Base-by-base conservation (phyloP, 345 rosid genomes). In the Streptanthus diversifolius region DNA sequence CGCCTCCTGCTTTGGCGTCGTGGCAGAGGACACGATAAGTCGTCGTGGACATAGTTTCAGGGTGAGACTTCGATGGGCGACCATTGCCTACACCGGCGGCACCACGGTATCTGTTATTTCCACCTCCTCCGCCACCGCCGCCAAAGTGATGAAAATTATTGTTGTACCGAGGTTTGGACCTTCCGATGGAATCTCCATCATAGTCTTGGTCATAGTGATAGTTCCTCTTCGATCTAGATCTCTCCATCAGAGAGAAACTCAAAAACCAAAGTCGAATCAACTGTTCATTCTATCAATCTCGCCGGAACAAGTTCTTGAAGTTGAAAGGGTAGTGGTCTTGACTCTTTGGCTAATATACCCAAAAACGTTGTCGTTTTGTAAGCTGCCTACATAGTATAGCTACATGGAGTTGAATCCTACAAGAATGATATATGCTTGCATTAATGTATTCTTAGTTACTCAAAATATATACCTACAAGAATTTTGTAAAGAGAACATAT, bases 171-270 rank as follows among this genome's bases (percentile, higher is more conserved):
- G 93, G 96, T 68, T 86, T 90, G 21, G 88, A 82, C 74, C 88
- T 83, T 37, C 67, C 77, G 63, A 78, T 75, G 72, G 81, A 72
- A 25, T 90, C 96, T 45, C 88, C 89, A 0, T 88, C 97, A 80
- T 87, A 87, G 83, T 95, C 96, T 64, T 86, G 97, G 78, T 91
- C 97, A 64, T 89, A 88, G 85, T 87, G 87, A 83, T 88, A 88
- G 83, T 85, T 91, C 66, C 99, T 72, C 84, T 91, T 93, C 35
- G 97, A 93, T 93, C 99, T 93, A 63, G 97, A 89, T 87, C 99
- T 87, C 71, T 93, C 99, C 97, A 91, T 90, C 18, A 48, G 6
- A 10, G 24, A 45, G 48, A 43, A 60, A 13, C 68, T 39, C 27
- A 69, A 71, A 60, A 17, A 49, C 36, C 22, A 63, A 17, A 30